Percentiles rank a stretch among this genome's conserved stretches.
Conservation (phyloP, 148 eudicot species). For the Camellia lanceoleosa region DNA sequence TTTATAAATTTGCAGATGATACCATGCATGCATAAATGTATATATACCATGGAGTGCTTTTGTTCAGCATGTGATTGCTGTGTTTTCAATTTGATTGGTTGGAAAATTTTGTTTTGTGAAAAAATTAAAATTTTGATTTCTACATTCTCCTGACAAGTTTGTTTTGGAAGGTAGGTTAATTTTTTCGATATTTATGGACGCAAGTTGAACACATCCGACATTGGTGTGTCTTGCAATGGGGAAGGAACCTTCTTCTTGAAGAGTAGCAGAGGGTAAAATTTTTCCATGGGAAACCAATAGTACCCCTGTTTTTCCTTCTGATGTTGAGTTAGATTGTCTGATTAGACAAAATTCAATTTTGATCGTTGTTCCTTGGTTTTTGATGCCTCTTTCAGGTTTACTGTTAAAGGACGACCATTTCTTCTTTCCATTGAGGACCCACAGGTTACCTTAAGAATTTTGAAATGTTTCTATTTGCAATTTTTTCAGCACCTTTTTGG, state of each 20-base stretch:
- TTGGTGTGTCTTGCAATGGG: constrained; percentile 89
- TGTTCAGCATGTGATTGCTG: neutral
- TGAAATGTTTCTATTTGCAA: neutral
- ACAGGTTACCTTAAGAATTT: constrained; percentile 49
- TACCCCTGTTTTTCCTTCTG: neutral
- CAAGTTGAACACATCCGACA: constrained; percentile 76
- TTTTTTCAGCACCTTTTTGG: neutral
- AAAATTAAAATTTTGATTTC: neutral
- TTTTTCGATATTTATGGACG: constrained; percentile 91
- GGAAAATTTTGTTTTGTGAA: neutral
- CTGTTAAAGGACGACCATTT: constrained; percentile 46
- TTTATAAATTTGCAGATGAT: neutral
- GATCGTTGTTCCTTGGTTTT: constrained; percentile 12
- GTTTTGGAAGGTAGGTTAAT: constrained; percentile 52
- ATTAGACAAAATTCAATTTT: neutral
- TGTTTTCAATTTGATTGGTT: constrained; percentile 13
- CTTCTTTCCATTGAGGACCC: constrained; percentile 87
- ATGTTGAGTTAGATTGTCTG: neutral
- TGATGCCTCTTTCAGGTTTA: constrained; percentile 48
- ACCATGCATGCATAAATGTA: neutral
- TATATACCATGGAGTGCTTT: neutral
- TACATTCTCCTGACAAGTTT: constrained; percentile 9
- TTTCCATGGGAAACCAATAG: neutral
- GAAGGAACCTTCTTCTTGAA: constrained; percentile 68
- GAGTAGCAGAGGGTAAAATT: constrained; percentile 67